These are phyloP conservation scores for Dinochytrium kinnereticum DNA, from an alignment of 371 early-diverging fungal species.

Conservation along the genomic window DNA sequence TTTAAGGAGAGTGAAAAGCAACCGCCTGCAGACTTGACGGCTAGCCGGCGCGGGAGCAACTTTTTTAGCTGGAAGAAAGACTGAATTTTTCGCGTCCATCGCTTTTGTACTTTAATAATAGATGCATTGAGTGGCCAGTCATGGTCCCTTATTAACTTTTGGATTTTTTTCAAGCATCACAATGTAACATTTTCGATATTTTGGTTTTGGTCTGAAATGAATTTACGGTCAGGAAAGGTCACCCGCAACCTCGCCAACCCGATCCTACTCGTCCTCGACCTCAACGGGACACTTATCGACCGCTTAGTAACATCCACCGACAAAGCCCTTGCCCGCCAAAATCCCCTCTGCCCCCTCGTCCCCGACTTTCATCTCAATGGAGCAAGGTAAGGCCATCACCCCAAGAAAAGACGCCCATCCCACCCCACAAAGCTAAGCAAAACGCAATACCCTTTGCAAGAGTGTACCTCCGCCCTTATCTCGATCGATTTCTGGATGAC, in stretches of 20 bases:
- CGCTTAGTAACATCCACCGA: constrained; percentile 15
- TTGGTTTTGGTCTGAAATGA: background rate
- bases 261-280: constrained; percentile 38
- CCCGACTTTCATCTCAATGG: constrained; percentile 27
- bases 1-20: background rate
- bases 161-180: background rate
- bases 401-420: too few species aligned
- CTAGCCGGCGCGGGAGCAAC: background rate
- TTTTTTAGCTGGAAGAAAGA: constrained; percentile 15
- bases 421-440: too few species aligned
- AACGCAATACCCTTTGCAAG: too few species aligned
- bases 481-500: constrained; percentile 40
- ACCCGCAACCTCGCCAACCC: background rate
- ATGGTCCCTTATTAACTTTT: too few species aligned
- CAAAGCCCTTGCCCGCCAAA: constrained; percentile 16
- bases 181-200: too few species aligned
- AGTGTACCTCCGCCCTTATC: constrained; percentile 43
- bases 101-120: too few species aligned
- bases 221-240: background rate
- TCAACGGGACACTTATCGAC: constrained; percentile 45
- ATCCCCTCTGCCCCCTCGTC: constrained; percentile 27
- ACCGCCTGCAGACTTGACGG: background rate
- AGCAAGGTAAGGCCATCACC: too few species aligned
- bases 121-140: too few species aligned
- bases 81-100: too few species aligned